Evolutionary conservation across 2,329 filamentous ascomycete genomes (phyloP).

Genomic region (Cercospora sp.): DNA sequence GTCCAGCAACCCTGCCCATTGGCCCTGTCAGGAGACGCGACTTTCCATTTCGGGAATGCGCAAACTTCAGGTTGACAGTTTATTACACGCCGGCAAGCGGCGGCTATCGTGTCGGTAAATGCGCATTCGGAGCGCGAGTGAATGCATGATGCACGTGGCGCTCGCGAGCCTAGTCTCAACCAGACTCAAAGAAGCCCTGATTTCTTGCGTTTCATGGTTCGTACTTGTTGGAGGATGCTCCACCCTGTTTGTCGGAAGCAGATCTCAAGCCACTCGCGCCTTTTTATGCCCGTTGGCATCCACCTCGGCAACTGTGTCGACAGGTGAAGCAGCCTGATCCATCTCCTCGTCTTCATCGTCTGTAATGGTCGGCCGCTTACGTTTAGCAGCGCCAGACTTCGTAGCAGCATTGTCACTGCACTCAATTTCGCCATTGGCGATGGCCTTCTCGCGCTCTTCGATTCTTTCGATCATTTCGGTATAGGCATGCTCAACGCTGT

Average conservation of each 20-base stretch:
- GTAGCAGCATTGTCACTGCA: conserved; percentile 3
- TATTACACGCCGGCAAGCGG: neutral
- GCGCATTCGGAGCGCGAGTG: neutral
- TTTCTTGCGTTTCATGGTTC: neutral
- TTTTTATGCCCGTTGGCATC: conserved; percentile 26
- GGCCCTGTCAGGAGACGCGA: neutral
- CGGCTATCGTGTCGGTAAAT: neutral
- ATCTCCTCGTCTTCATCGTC: conserved; percentile 30
- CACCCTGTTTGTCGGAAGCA: neutral
- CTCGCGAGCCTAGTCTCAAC: neutral
- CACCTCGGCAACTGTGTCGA: neutral
- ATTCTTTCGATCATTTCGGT: conserved; percentile 60
- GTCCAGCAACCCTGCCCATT: neutral
- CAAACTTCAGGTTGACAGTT: neutral
- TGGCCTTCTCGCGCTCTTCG: conserved; percentile 38
- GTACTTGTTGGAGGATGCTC: neutral
- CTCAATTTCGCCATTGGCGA: conserved; percentile 21
- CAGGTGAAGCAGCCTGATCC: conserved; percentile 20
- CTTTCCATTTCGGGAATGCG: neutral
- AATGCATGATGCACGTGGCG: conserved; percentile 13
- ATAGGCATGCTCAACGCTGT: conserved; percentile 71
- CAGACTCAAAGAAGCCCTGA: conserved; percentile 15
- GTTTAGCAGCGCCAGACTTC: conserved; percentile 18
- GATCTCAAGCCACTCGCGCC: conserved; percentile 17
- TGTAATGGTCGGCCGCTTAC: conserved; percentile 26